A percentile compares a stretch with the other conserved stretches of the same genome.
Evolutionary conservation across 1,284 basidiomycete genomes (phyloP).

Genomic region (Cryptococcus floricola): DNA sequence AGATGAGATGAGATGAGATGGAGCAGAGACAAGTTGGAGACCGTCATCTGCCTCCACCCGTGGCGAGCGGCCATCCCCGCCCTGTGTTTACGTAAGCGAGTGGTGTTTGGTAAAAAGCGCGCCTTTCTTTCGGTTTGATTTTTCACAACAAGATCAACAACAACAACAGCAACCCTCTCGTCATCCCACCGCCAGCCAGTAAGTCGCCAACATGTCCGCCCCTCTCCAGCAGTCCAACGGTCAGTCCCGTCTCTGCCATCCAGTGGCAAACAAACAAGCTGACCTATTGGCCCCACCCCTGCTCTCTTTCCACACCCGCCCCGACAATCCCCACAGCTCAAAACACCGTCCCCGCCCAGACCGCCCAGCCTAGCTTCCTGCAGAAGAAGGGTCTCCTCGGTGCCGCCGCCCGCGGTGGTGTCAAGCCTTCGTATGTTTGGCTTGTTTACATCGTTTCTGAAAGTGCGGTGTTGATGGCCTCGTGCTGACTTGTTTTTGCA

Average conservation of each 20-base stretch:
- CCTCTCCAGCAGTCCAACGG: conserved; percentile 17
- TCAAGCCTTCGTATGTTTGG: conserved; percentile 23
- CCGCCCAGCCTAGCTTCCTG: conserved; percentile 31
- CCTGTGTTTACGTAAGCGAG: not conserved
- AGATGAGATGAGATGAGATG: not conserved
- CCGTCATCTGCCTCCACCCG: not conserved
- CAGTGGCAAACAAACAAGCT: not conserved
- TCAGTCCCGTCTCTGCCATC: conserved; percentile 1
- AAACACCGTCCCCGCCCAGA: conserved; percentile 8
- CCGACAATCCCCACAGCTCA: conserved; percentile 9
- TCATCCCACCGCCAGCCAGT: not conserved
- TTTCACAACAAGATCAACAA: too few relatives aligned
- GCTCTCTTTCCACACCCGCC: not conserved
- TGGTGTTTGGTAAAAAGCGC: conserved; percentile 2
- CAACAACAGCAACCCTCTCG: not conserved
- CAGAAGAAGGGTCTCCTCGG: conserved; percentile 47
- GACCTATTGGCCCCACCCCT: not conserved
- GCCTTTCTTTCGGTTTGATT: conserved; percentile 7
- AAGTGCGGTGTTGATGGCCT: not conserved
- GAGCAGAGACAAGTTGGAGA: too few relatives aligned
- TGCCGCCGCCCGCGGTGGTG: conserved; percentile 18
- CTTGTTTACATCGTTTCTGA: not conserved
- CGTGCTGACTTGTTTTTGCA: conserved; percentile 6
- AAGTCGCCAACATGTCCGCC: conserved; percentile 10
- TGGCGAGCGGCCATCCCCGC: too few relatives aligned